Evolutionary conservation across 768 basidiomycete genomes (phyloP), one percentile per base, ranked within the genome.

Genomic region (Amanita subjunquillea): DNA sequence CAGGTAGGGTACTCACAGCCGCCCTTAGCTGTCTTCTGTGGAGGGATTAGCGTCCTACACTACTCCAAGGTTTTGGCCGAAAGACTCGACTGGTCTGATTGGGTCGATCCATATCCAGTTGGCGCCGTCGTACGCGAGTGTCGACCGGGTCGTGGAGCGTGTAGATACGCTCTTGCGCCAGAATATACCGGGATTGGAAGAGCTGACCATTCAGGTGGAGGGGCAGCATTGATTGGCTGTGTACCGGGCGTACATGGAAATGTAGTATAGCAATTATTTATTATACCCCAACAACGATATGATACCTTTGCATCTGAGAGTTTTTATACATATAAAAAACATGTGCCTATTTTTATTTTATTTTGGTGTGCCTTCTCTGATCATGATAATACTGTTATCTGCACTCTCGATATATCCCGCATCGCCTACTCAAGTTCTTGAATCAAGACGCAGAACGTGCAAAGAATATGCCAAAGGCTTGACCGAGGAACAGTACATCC

Each of bases 91-190:
- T 2, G 83, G 80, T 42, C 64, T 96, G 37, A 82, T 97, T 59
- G 96, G 95, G 22, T 91, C 91, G 6, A 91, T 98, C 51, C 91
- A 90, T 63, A 80, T 99, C 46, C 90, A 91, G 58, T 76, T 99
- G n/a, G 73, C 79, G 7, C 78, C 77, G 8, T 81, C 85, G 15
- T 84, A 78, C 65, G 70, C 78, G 22, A 78, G 78, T 58, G 62
- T 83, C 27, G 88, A 94, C 55, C 75, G 78, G 43, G 84, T 93
- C 12, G 78, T 88, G 15, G 80, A 83, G 62, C 73, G 81, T 29
- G 92, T 97, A 4, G 82, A 94, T 61, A 68, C 72, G 20, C 65
- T 89, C 34, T 62, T 99, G 57, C 78, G 83, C 59, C 71, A 75
- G 58, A 76, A 75, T 58, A 91, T 99, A 63, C 71, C 76, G 6